These are phyloP conservation scores for Pichia manshurica DNA, from an alignment of 805 yeast genomes.

Conservation along the genomic window DNA sequence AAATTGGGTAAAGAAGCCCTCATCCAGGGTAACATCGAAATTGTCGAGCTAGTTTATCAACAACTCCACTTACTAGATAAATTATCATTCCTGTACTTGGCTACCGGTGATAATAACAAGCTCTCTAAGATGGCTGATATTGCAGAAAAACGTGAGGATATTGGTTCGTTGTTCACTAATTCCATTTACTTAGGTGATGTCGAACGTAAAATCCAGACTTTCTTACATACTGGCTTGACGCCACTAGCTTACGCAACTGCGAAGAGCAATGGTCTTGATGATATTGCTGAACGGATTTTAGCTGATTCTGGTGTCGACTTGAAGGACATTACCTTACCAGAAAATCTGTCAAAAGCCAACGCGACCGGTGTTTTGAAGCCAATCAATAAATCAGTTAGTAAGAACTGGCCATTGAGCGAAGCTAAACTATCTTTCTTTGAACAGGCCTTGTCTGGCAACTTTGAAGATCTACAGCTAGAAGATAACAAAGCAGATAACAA, in stretches of 20 bases:
- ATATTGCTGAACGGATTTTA: slow-evolving; percentile 65
- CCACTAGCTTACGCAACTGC: slow-evolving; percentile 94
- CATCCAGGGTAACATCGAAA: slow-evolving; percentile 78
- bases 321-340: slow-evolving; percentile 46
- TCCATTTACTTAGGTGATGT: slow-evolving; percentile 71
- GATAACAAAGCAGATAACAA: slow-evolving; percentile 22
- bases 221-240: slow-evolving; percentile 70
- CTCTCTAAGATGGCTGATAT: slow-evolving; percentile 80
- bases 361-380: slow-evolving; percentile 44
- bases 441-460: slow-evolving; percentile 70
- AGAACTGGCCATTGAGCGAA: slow-evolving; percentile 79
- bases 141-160: slow-evolving; percentile 83
- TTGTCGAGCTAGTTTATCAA: slow-evolving; percentile 85
- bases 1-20: slow-evolving; percentile 81
- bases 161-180: slow-evolving; percentile 74
- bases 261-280: slow-evolving; percentile 74
- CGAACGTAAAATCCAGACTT: slow-evolving; percentile 66
- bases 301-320: slow-evolving; percentile 62
- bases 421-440: slow-evolving; percentile 77
- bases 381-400: slow-evolving; percentile 32
- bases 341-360: slow-evolving; percentile 26
- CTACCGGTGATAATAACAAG: slow-evolving; percentile 74
- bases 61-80: slow-evolving; percentile 82
- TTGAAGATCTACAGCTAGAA: slow-evolving; percentile 53
- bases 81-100: slow-evolving; percentile 79